These are phyloP conservation scores for Anthoceros angustus DNA, from an alignment of 225 moss, liverwort and hornwort genomes.

Conservation along the genomic window DNA sequence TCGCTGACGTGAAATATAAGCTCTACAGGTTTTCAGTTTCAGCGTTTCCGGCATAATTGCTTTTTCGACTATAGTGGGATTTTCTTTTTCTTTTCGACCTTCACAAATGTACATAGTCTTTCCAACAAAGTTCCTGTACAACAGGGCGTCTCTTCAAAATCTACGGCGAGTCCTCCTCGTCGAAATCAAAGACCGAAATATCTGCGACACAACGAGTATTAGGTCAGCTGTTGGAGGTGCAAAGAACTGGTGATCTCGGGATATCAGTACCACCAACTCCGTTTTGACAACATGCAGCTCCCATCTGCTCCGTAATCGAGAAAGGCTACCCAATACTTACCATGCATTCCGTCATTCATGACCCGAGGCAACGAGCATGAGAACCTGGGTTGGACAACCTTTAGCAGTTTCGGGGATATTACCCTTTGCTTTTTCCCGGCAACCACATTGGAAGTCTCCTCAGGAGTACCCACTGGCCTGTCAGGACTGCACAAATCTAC, in stretches of 20 bases:
- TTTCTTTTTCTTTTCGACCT: not conserved
- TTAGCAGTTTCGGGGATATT: not conserved
- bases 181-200: not conserved
- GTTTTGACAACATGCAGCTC: no score
- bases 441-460: not conserved
- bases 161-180: not conserved
- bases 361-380: not conserved
- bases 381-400: not conserved
- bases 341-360: not conserved
- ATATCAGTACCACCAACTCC: no score
- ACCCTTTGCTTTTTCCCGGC: not conserved
- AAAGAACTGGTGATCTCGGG: no score
- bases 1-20: no score
- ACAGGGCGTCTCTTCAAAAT: not conserved
- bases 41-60: not conserved
- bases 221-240: no score
- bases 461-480: not conserved
- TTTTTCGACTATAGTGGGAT: no score
- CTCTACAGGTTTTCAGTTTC: no score
- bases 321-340: not conserved
- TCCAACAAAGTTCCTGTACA: not conserved
- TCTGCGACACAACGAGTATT: not conserved
- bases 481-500: not conserved
- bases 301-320: not conserved
- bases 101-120: not conserved